Percentiles rank a stretch among this genome's conserved stretches.
Evolutionary conservation across 768 basidiomycete genomes (phyloP).

Genomic region (Mycena filopes): DNA sequence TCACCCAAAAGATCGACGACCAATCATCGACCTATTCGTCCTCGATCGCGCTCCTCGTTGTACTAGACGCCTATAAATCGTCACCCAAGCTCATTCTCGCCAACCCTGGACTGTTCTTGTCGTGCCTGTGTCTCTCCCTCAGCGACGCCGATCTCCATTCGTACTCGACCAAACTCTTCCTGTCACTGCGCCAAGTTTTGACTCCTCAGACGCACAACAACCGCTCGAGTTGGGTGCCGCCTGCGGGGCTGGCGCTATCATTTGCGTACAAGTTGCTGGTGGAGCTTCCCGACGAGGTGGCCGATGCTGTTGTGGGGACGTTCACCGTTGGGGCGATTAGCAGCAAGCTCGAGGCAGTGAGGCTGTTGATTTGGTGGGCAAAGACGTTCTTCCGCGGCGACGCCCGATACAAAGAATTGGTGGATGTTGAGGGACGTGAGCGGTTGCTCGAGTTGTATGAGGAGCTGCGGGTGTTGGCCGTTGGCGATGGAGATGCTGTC

Average conservation of each 20-base stretch:
- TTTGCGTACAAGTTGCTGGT: conserved; percentile 32
- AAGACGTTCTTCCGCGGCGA: conserved; percentile 18
- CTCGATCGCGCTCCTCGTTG: conserved; percentile 25
- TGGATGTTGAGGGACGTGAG: conserved; percentile 28
- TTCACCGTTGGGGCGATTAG: conserved; percentile 22
- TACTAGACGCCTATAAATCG: conserved; percentile 18
- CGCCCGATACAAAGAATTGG: conserved; percentile 15
- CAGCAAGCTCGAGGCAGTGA: conserved; percentile 25
- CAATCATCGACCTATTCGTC: conserved; percentile 20
- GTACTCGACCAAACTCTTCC: conserved; percentile 14
- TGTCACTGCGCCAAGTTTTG: conserved; percentile 20
- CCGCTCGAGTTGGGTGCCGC: conserved; percentile 30
- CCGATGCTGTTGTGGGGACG: conserved; percentile 29
- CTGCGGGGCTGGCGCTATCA: conserved; percentile 31
- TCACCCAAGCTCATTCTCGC: conserved; percentile 29
- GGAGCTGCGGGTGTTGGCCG: conserved; percentile 28
- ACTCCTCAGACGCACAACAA: conserved; percentile 8
- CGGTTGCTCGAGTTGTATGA: conserved; percentile 27
- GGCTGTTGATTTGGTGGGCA: conserved; percentile 32
- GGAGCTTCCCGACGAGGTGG: conserved; percentile 28
- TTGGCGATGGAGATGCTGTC: conserved; percentile 22
- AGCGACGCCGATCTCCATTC: conserved; percentile 25
- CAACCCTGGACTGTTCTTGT: conserved; percentile 31
- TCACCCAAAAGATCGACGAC: conserved; percentile 11
- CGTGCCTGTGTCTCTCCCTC: conserved; percentile 29